These are phyloP conservation scores for Chenopodium suecicum DNA, from an alignment of 148 eudicot genomes.

Conservation along the genomic window DNA sequence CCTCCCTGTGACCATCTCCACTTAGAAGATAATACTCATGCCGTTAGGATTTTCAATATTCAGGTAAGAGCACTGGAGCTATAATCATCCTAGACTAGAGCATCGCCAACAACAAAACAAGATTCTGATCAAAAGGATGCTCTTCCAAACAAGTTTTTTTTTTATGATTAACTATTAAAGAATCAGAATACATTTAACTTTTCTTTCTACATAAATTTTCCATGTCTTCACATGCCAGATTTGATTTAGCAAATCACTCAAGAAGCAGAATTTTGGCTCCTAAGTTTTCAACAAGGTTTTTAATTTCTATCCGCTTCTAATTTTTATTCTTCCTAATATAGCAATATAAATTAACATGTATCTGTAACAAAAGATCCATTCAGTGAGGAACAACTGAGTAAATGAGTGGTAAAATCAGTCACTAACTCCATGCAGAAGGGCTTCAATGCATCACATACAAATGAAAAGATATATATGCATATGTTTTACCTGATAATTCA, in stretches of 20 bases:
- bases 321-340: not conserved
- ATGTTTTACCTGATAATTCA: constrained; percentile 71
- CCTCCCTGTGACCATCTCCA: not conserved
- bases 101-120: not conserved
- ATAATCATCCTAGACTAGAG: not conserved
- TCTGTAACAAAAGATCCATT: not conserved
- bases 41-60: not conserved
- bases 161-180: not conserved
- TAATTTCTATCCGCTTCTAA: not conserved
- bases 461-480: not conserved
- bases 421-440: not conserved
- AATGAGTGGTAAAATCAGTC: not conserved
- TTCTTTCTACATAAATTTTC: not conserved
- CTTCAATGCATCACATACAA: constrained; percentile 1
- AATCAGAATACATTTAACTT: not conserved
- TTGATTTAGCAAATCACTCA: not conserved
- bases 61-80: not conserved
- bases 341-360: not conserved
- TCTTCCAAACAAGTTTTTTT: not conserved
- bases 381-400: not conserved
- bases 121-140: not conserved
- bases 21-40: not conserved
- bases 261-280: not conserved
- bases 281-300: not conserved
- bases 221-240: not conserved